Evolutionary conservation across 2,329 filamentous ascomycete genomes (phyloP).

Genomic region (Aureobasidium uvarum): DNA sequence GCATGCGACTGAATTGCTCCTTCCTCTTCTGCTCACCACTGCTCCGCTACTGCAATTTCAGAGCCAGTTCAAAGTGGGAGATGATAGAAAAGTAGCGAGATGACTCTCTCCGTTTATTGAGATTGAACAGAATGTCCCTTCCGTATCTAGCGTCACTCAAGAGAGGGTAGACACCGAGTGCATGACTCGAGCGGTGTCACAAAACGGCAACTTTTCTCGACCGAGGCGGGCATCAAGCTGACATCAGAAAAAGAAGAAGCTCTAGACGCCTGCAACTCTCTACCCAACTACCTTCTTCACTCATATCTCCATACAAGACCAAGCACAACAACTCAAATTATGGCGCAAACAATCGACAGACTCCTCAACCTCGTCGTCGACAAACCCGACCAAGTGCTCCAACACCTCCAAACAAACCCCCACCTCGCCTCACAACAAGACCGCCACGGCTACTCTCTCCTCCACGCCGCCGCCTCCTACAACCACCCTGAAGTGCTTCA

Average conservation of each 20-base stretch:
- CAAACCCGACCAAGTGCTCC: constrained; percentile 69
- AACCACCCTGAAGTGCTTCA: constrained; percentile 73
- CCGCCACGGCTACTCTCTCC: constrained; percentile 86
- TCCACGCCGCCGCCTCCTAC: constrained; percentile 93
- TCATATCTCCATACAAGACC: too few relatives aligned
- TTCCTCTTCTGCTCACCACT: constrained; percentile 12
- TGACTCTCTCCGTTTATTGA: neutral
- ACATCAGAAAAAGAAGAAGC: constrained; percentile 19
- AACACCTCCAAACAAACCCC: constrained; percentile 70
- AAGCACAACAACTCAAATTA: constrained; percentile 8
- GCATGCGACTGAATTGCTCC: neutral
- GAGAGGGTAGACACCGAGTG: neutral
- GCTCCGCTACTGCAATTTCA: too few relatives aligned
- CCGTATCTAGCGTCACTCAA: neutral
- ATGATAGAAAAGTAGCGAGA: too few relatives aligned
- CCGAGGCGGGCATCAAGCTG: constrained; percentile 1
- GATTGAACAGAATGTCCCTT: too few relatives aligned
- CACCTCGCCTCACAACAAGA: constrained; percentile 78
- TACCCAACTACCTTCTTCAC: too few relatives aligned
- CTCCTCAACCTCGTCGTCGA: constrained; percentile 68
- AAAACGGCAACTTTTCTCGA: constrained; percentile 10
- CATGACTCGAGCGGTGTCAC: constrained; percentile 21
- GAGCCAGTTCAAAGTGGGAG: too few relatives aligned
- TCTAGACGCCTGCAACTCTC: neutral
- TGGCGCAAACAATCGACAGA: constrained; percentile 46